phyloP scores from a whole-genome alignment of 352 stramenopile genomes.

The Phytophthora rubi region DNA sequence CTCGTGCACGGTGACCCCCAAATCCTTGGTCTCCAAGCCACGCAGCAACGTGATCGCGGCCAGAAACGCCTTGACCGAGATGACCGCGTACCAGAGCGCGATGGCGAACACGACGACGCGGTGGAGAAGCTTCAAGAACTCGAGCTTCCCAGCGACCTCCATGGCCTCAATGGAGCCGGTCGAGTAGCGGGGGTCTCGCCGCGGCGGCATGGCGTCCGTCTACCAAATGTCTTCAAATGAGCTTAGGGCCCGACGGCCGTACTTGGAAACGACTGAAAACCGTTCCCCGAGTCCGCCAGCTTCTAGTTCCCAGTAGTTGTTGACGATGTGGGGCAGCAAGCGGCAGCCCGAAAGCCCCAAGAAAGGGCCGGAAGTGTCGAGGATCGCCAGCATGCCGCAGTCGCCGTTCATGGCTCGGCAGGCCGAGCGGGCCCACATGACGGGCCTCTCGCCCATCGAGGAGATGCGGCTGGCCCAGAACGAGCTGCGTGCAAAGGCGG shows the following conservation, averaged over 20 bases:
- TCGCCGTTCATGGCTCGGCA: slow-evolving; percentile 84
- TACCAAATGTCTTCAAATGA: background rate
- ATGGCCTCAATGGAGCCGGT: slow-evolving; percentile 12
- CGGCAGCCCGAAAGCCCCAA: slow-evolving; percentile 17
- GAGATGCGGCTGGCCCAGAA: slow-evolving; percentile 86
- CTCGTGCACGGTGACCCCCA: slow-evolving; percentile 18
- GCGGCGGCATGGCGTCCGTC: background rate
- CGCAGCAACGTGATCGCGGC: slow-evolving; percentile 26
- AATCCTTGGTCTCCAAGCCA: slow-evolving; percentile 26
- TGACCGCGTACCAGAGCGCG: slow-evolving; percentile 33
- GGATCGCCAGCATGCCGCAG: slow-evolving; percentile 26
- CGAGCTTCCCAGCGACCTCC: slow-evolving; percentile 3
- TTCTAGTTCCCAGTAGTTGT: background rate
- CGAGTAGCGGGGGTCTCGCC: background rate
- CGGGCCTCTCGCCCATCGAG: slow-evolving; percentile 81
- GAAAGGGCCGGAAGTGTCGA: slow-evolving; percentile 18
- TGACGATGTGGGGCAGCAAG: slow-evolving; percentile 14
- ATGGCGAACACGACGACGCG: slow-evolving; percentile 24
- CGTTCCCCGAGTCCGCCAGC: background rate
- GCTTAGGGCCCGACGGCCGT: no score
- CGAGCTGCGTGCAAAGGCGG: slow-evolving; percentile 76
- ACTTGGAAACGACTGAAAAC: no score
- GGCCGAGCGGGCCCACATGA: slow-evolving; percentile 72
- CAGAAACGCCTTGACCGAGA: slow-evolving; percentile 21
- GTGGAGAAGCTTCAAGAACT: slow-evolving; percentile 21